Percentiles rank a stretch among this genome's conserved stretches.
These are phyloP conservation scores for Ogataea wickerhamii DNA, from an alignment of 805 yeast genomes.

Conservation along the genomic window DNA sequence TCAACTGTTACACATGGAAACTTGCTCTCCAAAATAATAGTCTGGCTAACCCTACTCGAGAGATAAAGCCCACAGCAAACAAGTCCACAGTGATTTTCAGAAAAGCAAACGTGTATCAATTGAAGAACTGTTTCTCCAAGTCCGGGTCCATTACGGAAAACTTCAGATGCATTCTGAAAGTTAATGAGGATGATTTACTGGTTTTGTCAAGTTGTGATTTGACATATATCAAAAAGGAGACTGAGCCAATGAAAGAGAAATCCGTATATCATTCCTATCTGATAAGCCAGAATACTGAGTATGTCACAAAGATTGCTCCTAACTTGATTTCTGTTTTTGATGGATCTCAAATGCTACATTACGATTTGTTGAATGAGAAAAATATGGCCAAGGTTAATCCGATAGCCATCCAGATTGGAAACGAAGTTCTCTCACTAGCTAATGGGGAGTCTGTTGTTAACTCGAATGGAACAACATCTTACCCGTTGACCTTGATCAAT, in stretches of 20 bases:
- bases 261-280: conserved; percentile 23
- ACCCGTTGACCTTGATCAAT: conserved; percentile 46
- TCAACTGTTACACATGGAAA: conserved; percentile 36
- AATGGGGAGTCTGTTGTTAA: conserved; percentile 16
- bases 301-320: conserved; percentile 27
- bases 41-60: too few species aligned
- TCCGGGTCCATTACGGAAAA: conserved; percentile 23
- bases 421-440: conserved; percentile 19
- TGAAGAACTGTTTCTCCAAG: conserved; percentile 26
- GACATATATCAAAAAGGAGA: conserved; percentile 24
- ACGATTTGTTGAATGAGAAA: conserved; percentile 26
- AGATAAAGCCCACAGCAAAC: background rate
- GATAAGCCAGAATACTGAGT: conserved; percentile 29
- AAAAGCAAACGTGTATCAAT: conserved; percentile 26
- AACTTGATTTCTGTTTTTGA: conserved; percentile 30
- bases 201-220: conserved; percentile 29
- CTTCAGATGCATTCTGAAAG: conserved; percentile 25
- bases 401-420: conserved; percentile 30
- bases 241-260: conserved; percentile 7
- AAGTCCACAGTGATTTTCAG: conserved; percentile 16
- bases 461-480: conserved; percentile 36
- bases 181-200: conserved; percentile 29
- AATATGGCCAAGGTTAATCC: conserved; percentile 27
- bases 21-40: conserved; percentile 10
- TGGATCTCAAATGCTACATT: conserved; percentile 32